Evolutionary conservation across 164 flowering plant species (phyloP).

Genomic region (Paratinospora sagittata): DNA sequence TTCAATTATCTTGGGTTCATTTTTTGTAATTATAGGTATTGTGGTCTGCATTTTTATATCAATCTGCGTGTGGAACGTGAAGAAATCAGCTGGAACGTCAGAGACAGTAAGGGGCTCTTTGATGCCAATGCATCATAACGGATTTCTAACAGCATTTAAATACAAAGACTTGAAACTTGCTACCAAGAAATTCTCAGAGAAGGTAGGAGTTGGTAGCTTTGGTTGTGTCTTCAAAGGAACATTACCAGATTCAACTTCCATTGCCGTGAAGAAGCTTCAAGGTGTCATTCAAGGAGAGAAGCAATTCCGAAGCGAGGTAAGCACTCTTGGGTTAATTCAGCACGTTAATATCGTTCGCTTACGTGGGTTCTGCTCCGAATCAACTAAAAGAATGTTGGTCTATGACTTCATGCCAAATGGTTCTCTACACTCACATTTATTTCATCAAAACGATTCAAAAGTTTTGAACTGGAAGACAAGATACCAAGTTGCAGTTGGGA

Average conservation of each 20-base stretch:
- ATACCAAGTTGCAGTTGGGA: background rate
- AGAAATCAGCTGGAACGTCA: background rate
- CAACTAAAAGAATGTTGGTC: slow-evolving; percentile 33
- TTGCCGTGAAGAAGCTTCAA: slow-evolving; percentile 55
- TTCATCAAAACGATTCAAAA: background rate
- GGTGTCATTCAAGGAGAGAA: slow-evolving; percentile 49
- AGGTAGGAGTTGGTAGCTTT: slow-evolving; percentile 42
- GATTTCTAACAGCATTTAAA: slow-evolving; percentile 30
- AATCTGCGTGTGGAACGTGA: background rate
- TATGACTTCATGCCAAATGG: slow-evolving; percentile 52
- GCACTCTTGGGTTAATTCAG: slow-evolving; percentile 48
- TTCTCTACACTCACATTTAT: slow-evolving; percentile 22
- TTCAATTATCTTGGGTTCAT: slow-evolving; percentile 1
- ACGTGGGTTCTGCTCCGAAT: slow-evolving; percentile 48
- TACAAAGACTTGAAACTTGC: slow-evolving; percentile 36
- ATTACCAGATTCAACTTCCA: slow-evolving; percentile 30
- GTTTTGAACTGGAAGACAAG: too few relatives aligned
- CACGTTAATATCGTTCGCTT: slow-evolving; percentile 44
- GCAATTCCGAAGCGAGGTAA: slow-evolving; percentile 46
- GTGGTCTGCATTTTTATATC: slow-evolving; percentile 9
- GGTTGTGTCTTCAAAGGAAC: slow-evolving; percentile 52
- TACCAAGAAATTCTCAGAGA: slow-evolving; percentile 48
- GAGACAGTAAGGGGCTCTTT: slow-evolving; percentile 17
- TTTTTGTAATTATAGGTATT: slow-evolving; percentile 8
- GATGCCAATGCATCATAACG: background rate